Evolutionary conservation across 2,329 filamentous ascomycete species (phyloP).

Genomic region (Fusarium palustre): DNA sequence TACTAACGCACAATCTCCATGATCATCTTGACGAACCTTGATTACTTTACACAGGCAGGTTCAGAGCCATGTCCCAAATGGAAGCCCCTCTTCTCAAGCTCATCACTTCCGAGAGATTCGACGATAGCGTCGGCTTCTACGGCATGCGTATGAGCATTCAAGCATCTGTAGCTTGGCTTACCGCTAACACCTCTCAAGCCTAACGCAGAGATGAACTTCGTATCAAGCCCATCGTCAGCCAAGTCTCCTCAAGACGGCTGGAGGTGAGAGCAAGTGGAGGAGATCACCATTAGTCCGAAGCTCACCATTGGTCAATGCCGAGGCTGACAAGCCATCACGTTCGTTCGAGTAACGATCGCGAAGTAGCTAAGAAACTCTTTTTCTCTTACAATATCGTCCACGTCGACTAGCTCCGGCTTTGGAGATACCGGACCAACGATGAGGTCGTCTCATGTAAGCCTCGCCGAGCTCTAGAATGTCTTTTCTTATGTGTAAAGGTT

Average conservation of each 20-base stretch:
- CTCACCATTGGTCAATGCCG: slow-evolving; percentile 24
- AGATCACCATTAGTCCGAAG: slow-evolving; percentile 1
- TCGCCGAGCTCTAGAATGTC: slow-evolving; percentile 3
- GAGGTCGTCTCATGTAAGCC: slow-evolving; percentile 8
- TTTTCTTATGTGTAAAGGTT: neutral
- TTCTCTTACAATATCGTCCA: slow-evolving; percentile 24
- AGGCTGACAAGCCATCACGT: slow-evolving; percentile 13
- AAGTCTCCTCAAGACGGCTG: slow-evolving; percentile 2
- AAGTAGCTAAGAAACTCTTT: neutral
- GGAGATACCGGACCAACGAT: neutral
- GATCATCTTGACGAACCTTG: slow-evolving; percentile 9
- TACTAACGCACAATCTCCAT: neutral
- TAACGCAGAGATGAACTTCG: slow-evolving; percentile 6
- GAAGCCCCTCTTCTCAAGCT: neutral
- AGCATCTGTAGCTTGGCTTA: neutral
- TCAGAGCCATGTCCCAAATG: neutral
- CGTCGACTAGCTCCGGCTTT: neutral
- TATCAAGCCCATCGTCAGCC: slow-evolving; percentile 9
- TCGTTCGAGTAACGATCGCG: slow-evolving; percentile 4
- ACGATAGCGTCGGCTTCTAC: slow-evolving; percentile 17
- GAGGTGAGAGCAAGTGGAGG: slow-evolving; percentile 1
- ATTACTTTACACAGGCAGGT: neutral
- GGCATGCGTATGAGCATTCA: neutral
- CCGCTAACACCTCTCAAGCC: slow-evolving; percentile 7
- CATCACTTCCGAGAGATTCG: neutral